Evolutionary conservation across 2,329 filamentous ascomycete genomes (phyloP).

Genomic region (Pseudogymnoascus sp.): DNA sequence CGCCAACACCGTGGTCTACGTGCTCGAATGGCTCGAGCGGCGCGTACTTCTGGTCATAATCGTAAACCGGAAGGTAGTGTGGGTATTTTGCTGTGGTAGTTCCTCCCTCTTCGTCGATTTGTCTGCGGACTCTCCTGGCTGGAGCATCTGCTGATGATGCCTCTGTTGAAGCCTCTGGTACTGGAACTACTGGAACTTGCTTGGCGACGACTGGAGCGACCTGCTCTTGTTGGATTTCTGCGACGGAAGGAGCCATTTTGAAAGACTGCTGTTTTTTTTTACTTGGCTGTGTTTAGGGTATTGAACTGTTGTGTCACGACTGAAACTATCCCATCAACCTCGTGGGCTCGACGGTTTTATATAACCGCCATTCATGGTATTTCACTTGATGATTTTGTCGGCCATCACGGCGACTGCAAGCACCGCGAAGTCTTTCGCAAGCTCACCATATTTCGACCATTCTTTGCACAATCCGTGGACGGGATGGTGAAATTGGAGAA

Average conservation of each 20-base stretch:
- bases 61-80: slow-evolving; percentile 68
- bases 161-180: neutral
- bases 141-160: neutral
- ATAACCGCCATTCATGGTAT: neutral
- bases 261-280: neutral
- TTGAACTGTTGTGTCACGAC: slow-evolving; percentile 5
- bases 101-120: slow-evolving; percentile 20
- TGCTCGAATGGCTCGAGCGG: slow-evolving; percentile 65
- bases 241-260: slow-evolving; percentile 6
- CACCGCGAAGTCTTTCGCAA: slow-evolving; percentile 1
- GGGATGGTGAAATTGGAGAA: neutral
- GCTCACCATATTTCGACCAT: neutral
- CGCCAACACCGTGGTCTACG: slow-evolving; percentile 68
- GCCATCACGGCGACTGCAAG: neutral
- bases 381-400: neutral
- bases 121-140: slow-evolving; percentile 15
- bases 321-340: neutral
- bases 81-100: slow-evolving; percentile 45
- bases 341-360: neutral
- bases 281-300: neutral
- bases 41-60: slow-evolving; percentile 54
- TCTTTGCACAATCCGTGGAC: neutral
- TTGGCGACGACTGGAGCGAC: neutral
- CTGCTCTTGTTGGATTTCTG: slow-evolving; percentile 6
- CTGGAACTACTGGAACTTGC: neutral